Base-by-base conservation (phyloP, 345 rosid species). In the Gossypium sturtianum region DNA sequence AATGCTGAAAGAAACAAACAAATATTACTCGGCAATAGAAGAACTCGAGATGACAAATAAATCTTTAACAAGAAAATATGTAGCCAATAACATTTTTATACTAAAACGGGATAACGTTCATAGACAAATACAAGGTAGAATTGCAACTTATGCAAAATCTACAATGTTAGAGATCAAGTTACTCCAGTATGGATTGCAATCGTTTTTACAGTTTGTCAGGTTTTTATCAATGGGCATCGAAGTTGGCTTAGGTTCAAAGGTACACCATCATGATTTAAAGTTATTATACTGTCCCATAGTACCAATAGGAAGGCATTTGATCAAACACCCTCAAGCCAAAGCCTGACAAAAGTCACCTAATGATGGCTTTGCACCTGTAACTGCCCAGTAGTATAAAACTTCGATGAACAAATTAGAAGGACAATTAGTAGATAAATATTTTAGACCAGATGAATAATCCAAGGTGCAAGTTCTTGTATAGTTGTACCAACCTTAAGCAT, bases 401-500 rank as follows among this genome's bases (percentile, higher is more conserved):
- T 51, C 10, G 2, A 69, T 47, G 60, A 17, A 9, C 45, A 67
- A 23, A 67, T 12, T 45, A 48, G 7, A 0, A 16, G 12, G 7
- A 10, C 49, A 45, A 44, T 2, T 38, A 63, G 68, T 63, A 34
- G 41, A 34, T 34, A 10, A n/a, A 38, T 38, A 41, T 64, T 9
- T 64, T n/a, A 10, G 41, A 34, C 20, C 27, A 38, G 15, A 49
- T 68, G 16, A 27, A 27, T 51, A 51, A 68, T 68, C 44, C 44
- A 25, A 49, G 25, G 59, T 49, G 41, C 23, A 16, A 51, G 45
- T 49, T 17, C 25, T 51, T 17, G 60, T 17, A 29, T 51, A 56
- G 45, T 69, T 75, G 22, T 49, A 74, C 69, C 56, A 51, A 95
- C 98, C 99, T 86, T 90, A 34, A 95, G 89, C 86, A 80, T 84